These are phyloP conservation scores for Calonectria henricotiae DNA, from an alignment of 2,329 filamentous ascomycete genomes.

Conservation along the genomic window DNA sequence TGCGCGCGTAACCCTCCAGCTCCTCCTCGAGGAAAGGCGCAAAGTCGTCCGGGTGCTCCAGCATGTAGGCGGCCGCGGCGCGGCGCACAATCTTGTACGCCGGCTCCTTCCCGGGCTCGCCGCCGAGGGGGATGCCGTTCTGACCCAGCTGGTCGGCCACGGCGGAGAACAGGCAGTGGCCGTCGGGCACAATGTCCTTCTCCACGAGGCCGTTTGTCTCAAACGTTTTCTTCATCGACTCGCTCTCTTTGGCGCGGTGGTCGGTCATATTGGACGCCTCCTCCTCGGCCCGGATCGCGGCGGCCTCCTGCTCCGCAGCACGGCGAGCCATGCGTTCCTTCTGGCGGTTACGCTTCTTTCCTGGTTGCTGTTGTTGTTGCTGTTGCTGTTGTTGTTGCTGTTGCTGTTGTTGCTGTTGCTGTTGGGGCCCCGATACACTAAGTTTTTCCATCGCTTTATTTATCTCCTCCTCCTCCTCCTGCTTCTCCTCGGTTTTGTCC, in stretches of 20 bases:
- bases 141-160: slow-evolving; percentile 86
- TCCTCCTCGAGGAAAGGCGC: slow-evolving; percentile 89
- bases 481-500: slow-evolving; percentile 42
- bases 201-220: slow-evolving; percentile 77
- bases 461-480: slow-evolving; percentile 42
- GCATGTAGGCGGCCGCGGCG: slow-evolving; percentile 85
- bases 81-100: slow-evolving; percentile 79
- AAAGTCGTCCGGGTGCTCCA: slow-evolving; percentile 83
- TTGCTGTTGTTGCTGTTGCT: no score
- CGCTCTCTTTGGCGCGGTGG: slow-evolving; percentile 79
- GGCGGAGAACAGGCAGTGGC: slow-evolving; percentile 95
- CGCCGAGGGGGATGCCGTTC: slow-evolving; percentile 63
- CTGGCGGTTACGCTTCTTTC: slow-evolving; percentile 89
- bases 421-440: slow-evolving; percentile 38
- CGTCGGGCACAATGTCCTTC: slow-evolving; percentile 88
- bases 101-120: slow-evolving; percentile 47
- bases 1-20: slow-evolving; percentile 79
- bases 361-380: slow-evolving; percentile 50
- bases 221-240: slow-evolving; percentile 80
- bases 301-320: slow-evolving; percentile 86
- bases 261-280: slow-evolving; percentile 85
- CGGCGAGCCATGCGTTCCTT: slow-evolving; percentile 93
- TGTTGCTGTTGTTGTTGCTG: no score
- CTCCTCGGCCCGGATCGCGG: slow-evolving; percentile 76
- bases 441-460: slow-evolving; percentile 48